These are phyloP conservation scores for Nannochloris sp. DNA, from an alignment of 139 green algal species.

Conservation along the genomic window DNA sequence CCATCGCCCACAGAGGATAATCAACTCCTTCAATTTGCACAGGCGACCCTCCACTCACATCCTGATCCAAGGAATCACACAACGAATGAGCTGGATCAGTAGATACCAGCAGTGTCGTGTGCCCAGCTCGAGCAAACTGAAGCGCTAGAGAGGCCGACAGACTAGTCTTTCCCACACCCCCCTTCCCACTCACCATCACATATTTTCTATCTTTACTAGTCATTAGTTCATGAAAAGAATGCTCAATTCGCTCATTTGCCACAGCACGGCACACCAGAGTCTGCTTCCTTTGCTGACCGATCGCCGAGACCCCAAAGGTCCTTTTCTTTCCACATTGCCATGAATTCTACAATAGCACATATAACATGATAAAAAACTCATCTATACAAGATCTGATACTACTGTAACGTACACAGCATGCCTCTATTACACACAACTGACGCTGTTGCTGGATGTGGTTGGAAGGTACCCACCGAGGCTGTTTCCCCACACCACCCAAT, in stretches of 20 bases:
- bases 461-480: no score
- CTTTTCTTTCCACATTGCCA: no score
- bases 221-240: slow-evolving; percentile 53
- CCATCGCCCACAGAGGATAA: slow-evolving; percentile 84
- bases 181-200: slow-evolving; percentile 84
- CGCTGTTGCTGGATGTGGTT: no score
- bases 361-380: no score
- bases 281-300: no score
- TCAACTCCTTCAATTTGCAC: slow-evolving; percentile 82
- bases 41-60: slow-evolving; percentile 81
- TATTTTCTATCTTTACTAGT: slow-evolving; percentile 69
- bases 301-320: no score
- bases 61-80: slow-evolving; percentile 87
- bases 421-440: no score
- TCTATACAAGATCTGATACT: no score
- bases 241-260: neutral
- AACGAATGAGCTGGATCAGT: slow-evolving; percentile 97
- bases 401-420: no score
- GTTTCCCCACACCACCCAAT: no score
- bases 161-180: slow-evolving; percentile 95
- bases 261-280: neutral
- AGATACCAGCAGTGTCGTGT: slow-evolving; percentile 89
- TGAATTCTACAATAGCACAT: no score
- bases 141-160: slow-evolving; percentile 83
- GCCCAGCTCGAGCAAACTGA: slow-evolving; percentile 68